Conservation (phyloP, 2,329 filamentous ascomycete species). For the Xylaria multiplex region DNA sequence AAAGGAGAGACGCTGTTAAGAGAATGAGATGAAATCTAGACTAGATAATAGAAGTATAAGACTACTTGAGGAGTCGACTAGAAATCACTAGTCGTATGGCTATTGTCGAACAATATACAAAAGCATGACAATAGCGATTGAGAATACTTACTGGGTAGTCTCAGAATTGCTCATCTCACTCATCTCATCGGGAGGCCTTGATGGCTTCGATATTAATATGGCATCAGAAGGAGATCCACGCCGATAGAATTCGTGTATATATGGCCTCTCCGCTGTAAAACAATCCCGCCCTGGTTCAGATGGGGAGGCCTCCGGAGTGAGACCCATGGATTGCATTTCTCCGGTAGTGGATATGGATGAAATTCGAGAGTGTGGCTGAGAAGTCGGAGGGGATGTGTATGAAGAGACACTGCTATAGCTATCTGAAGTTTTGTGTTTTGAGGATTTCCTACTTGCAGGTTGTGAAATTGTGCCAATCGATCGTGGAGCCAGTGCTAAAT, state of each 20-base stretch:
- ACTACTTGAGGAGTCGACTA: not conserved
- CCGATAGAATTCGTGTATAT: conserved; percentile 24
- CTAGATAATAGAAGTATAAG: not conserved
- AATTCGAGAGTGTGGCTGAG: conserved; percentile 61
- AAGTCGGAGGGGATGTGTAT: conserved; percentile 58
- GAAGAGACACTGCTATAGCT: conserved; percentile 64
- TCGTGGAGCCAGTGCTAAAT: conserved; percentile 42
- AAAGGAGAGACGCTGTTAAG: too few species aligned
- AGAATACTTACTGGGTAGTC: conserved; percentile 39
- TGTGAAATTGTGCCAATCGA: conserved; percentile 36
- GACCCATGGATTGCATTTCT: conserved; percentile 51
- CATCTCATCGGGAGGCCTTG: conserved; percentile 31
- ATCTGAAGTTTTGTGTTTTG: conserved; percentile 59
- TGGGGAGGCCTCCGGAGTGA: conserved; percentile 52
- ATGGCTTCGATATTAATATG: conserved; percentile 45
- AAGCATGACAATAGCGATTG: not conserved
- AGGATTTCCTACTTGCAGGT: conserved; percentile 49
- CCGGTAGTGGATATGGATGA: conserved; percentile 65
- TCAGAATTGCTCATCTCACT: conserved; percentile 37
- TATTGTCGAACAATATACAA: not conserved
- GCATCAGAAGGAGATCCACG: conserved; percentile 49
- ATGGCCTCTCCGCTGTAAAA: conserved; percentile 31
- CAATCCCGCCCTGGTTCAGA: conserved; percentile 48
- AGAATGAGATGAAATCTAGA: too few species aligned
- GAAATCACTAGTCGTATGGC: too few species aligned